Base-by-base conservation (phyloP, 305 asterid genomes). In the Stenogyne calaminthoides region DNA sequence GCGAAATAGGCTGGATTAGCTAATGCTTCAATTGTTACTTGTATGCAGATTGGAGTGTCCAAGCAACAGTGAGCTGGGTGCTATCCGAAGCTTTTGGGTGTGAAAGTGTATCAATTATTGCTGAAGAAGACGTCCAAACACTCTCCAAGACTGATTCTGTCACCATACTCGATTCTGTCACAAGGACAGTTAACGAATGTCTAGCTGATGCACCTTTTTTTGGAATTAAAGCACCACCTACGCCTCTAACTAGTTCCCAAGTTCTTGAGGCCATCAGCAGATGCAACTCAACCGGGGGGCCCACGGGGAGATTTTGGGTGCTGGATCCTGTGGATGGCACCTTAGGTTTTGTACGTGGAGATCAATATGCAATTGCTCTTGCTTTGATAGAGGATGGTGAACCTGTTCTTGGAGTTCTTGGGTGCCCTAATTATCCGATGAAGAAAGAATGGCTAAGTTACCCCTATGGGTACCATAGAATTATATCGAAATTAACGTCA, bases 21-120 rank as follows among this genome's bases (percentile, higher is more conserved):
- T 25, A 25, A 25, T 25, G 29, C 29, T 25, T 71, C 80, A 42
- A 71, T 71, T 76, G 80, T 77, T 74, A 72, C 67, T 70, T 78
- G 71, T 73, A 60, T 78, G 84, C 89, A 92, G 96, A 92, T 87
- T 92, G 97, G 97, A 89, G 96, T 47, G 97, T 92, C 57, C 96
- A 92, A 86, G 96, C 96, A 80, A 82, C 80, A 51, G 87, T 92
- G 64, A 89, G 97, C 84, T 89, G 93, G 91, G 79, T 89, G 9
- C 85, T 92, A 3, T 84, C 89, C 0, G 80, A 88, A 76, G 80
- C 85, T 42, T 87, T 87, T 71, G 93, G 93, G 62, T 74, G 73
- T 58, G 80, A 83, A 63, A 86, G 82, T 12, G 82, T 90, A 44
- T 79, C 84, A 52, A 83, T 92, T 67, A 87, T 91, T 54, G 91